Evolutionary conservation across 345 rosid genomes (phyloP).

Genomic region (Cardamine resedifolia): DNA sequence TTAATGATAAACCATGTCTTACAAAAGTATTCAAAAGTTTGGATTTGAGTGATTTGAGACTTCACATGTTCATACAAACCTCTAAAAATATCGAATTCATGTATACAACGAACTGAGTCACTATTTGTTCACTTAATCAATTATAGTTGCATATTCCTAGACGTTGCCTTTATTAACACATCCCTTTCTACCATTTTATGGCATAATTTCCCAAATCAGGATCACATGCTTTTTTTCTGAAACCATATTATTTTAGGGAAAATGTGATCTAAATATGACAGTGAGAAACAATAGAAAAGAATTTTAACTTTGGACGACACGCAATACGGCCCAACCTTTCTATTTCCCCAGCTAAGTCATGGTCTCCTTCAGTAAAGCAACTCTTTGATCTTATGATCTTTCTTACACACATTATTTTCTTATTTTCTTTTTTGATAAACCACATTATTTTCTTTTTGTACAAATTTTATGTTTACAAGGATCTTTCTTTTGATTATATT

Average conservation of each 20-base stretch:
- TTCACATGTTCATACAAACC: conserved; percentile 1
- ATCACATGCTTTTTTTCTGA: not conserved
- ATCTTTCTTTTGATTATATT: not conserved
- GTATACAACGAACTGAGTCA: not conserved
- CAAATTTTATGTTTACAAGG: not conserved
- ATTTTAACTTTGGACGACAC: not conserved
- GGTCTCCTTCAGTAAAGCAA: conserved; percentile 9
- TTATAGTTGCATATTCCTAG: not conserved
- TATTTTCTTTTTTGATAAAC: not conserved
- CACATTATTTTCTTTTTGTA: not conserved
- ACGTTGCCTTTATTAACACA: conserved; percentile 3
- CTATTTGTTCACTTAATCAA: not conserved
- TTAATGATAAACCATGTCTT: not conserved
- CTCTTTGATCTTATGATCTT: not conserved
- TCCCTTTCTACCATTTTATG: conserved; percentile 3
- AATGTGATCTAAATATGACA: not conserved
- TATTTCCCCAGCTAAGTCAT: not conserved
- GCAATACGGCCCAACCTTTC: conserved; percentile 6
- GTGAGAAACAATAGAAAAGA: not conserved
- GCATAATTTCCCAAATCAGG: conserved; percentile 25
- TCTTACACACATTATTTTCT: not conserved
- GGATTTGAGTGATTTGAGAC: not conserved
- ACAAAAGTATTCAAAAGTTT: not conserved
- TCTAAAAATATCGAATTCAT: not conserved
- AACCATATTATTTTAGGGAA: not conserved